Evolutionary conservation across 1,284 basidiomycete genomes (phyloP), one percentile per base, ranked within the genome.

Genomic region (Trichosporon ovoides): DNA sequence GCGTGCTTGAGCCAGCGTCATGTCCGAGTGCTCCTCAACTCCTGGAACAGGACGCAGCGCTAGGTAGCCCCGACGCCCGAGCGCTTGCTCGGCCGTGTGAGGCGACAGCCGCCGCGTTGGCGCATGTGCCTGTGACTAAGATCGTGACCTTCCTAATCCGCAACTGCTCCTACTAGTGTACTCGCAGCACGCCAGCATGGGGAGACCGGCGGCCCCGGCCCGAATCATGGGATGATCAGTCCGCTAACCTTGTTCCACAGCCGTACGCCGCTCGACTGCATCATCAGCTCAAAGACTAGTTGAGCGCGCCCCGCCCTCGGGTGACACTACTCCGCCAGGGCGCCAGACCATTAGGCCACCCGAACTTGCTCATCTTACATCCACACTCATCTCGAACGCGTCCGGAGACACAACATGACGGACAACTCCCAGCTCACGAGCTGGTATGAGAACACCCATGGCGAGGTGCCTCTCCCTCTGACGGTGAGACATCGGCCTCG

Each of bases 401-500:
- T 31, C 43, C n/a, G n/a, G 11, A 28, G 28, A 31, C 16, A 18
- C 51, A 51, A 20, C 54, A 59, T 59, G 58, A 49, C 55, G 10
- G 61, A 63, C 56, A 56, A 54, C 43, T 62, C 69, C 10, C 68
- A 93, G 78, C 82, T 94, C 67, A 91, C 90, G 7, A 90, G 90
- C 11, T 91, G 86, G 75, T 87, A 85, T 69, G 83, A 88, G 67
- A 85, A 85, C 73, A 89, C 91, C 0, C 84, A 84, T 7, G 91
- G 91, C 53, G 86, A 91, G 82, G 86, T 92, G 24, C 91, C 91
- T 13, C 85, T 88, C 48, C 89, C 89, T 69, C 85, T 94, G 53
- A 90, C 93, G 57, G 76, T 91, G 78, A 66, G 88, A 6, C 46
- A n/a, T 28, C 38, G 48, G 53, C 24, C 52, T 55, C 22, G 34